Evolutionary conservation across 2,329 filamentous ascomycete species (phyloP).

Genomic region (Paraphoma sp.): DNA sequence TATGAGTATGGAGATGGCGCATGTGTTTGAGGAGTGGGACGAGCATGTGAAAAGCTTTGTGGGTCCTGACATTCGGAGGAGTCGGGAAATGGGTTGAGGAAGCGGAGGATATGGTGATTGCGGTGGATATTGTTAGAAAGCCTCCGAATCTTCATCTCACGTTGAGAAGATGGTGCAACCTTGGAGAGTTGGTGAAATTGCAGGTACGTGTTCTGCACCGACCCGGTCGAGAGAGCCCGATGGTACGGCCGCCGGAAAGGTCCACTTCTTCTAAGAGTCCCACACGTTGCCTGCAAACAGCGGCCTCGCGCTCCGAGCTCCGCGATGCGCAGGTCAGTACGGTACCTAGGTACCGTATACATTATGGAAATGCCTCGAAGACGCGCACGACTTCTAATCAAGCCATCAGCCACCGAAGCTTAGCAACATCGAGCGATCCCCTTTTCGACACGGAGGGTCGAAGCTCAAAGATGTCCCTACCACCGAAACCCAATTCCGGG

Average conservation of each 20-base stretch:
- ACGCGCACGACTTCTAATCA: slow-evolving; percentile 3
- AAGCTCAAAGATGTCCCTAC: neutral
- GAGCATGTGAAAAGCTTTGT: neutral
- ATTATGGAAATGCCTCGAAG: neutral
- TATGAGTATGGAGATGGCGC: neutral
- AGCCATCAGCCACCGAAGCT: slow-evolving; percentile 6
- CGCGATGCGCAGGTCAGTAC: neutral
- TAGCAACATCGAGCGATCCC: slow-evolving; percentile 3
- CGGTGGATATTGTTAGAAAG: no score
- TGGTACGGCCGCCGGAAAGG: no score
- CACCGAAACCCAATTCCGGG: neutral
- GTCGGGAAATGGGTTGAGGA: neutral
- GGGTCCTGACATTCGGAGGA: neutral
- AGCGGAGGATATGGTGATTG: no score
- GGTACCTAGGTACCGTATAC: no score
- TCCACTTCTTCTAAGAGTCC: no score
- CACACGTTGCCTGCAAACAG: neutral
- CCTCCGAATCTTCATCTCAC: no score
- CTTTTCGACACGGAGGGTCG: neutral
- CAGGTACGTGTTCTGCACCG: no score
- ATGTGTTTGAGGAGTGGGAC: neutral
- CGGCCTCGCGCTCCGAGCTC: neutral
- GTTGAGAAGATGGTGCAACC: no score
- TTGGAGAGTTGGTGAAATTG: no score
- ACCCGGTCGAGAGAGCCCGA: no score